Evolutionary conservation across 768 basidiomycete species (phyloP).

Genomic region (Fomitopsis serialis): DNA sequence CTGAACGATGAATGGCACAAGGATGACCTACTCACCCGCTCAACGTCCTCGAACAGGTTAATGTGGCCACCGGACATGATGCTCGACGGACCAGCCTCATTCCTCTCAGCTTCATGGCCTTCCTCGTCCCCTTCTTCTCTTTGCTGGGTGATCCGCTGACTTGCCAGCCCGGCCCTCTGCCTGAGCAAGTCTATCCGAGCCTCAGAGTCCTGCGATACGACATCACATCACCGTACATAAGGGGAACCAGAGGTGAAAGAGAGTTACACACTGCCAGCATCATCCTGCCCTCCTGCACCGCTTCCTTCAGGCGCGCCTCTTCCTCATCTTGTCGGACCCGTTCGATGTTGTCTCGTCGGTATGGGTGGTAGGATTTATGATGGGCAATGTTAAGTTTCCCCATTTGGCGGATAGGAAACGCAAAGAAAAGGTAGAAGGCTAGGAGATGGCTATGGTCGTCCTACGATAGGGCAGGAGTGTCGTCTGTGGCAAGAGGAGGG

Average conservation of each 20-base stretch:
- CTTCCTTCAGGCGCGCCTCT: constrained; percentile 61
- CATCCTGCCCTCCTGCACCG: constrained; percentile 65
- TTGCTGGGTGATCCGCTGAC: constrained; percentile 13
- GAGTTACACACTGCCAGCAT: constrained; percentile 54
- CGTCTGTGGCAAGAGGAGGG: too few species aligned
- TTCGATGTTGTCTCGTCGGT: constrained; percentile 80
- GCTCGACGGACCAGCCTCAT: constrained; percentile 24
- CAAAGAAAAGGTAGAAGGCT: too few species aligned
- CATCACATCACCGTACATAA: neutral
- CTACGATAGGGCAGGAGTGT: neutral
- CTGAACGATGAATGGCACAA: constrained; percentile 1
- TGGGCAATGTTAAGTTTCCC: constrained; percentile 87
- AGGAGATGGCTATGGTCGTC: too few species aligned
- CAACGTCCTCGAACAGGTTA: constrained; percentile 81
- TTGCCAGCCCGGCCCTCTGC: constrained; percentile 45
- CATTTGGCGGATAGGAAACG: constrained; percentile 34
- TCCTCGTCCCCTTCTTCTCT: constrained; percentile 23
- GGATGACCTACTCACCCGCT: constrained; percentile 42
- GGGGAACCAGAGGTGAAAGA: constrained; percentile 4
- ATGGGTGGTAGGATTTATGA: constrained; percentile 89
- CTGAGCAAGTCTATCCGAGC: constrained; percentile 65
- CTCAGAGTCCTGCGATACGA: constrained; percentile 61
- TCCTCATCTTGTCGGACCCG: constrained; percentile 78
- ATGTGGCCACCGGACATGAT: constrained; percentile 64
- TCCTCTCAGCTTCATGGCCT: constrained; percentile 24